Evolutionary conservation across 2,329 filamentous ascomycete species (phyloP).

Genomic region (Neonectria sp.): DNA sequence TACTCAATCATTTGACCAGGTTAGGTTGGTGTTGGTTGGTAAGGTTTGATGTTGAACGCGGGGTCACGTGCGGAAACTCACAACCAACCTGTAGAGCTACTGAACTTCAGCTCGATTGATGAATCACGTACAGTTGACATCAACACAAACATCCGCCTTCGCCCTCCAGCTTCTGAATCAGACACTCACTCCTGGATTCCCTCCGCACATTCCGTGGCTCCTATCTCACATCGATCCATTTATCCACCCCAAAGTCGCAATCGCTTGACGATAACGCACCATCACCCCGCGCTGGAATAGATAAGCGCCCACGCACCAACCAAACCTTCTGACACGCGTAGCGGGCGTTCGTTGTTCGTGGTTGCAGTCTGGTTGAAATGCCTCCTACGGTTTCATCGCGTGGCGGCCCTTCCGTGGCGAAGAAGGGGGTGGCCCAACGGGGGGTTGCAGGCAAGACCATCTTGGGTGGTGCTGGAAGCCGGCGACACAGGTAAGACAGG

Average conservation of each 20-base stretch:
- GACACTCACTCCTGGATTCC: not conserved
- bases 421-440: constrained; percentile 16
- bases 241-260: not conserved
- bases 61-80: not conserved
- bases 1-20: not conserved
- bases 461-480: constrained; percentile 38
- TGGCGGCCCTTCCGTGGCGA: constrained; percentile 47
- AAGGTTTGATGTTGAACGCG: not conserved
- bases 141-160: not conserved
- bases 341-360: constrained; percentile 10
- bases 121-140: not conserved
- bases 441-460: constrained; percentile 37
- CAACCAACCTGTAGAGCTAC: not conserved
- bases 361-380: constrained; percentile 34
- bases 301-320: constrained; percentile 17
- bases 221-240: not conserved
- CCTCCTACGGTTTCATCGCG: constrained; percentile 43
- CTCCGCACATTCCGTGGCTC: not conserved
- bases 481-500: constrained; percentile 46
- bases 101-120: not conserved
- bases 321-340: not conserved
- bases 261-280: not conserved
- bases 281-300: constrained; percentile 15
- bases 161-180: not conserved
- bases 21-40: not conserved